phyloP scores from a whole-genome alignment of 176 grass and related monocot species.

The Cenchrus americanus region DNA sequence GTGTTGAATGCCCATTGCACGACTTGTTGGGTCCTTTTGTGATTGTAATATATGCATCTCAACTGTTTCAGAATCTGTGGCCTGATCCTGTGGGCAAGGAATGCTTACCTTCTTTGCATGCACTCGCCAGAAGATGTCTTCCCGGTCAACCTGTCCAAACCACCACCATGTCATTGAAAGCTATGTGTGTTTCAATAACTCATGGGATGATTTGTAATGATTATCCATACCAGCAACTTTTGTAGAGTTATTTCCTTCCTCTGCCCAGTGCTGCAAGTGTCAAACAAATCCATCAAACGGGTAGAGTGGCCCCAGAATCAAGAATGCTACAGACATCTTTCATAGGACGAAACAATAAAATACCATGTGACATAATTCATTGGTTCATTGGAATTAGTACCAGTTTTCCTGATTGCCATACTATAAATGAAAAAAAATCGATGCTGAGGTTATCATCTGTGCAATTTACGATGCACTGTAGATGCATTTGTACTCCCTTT shows the following conservation, averaged over 20 bases:
- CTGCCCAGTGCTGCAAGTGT: slow-evolving; percentile 66
- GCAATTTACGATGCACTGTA: background rate
- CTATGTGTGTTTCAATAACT: background rate
- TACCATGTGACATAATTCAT: background rate
- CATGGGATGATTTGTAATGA: slow-evolving; percentile 14
- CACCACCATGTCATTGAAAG: background rate
- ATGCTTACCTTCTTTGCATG: slow-evolving; percentile 53
- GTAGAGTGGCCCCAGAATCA: slow-evolving; percentile 15
- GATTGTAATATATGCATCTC: background rate
- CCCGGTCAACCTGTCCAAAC: slow-evolving; percentile 64
- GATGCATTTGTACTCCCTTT: background rate
- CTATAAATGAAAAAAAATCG: no score
- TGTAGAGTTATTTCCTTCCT: slow-evolving; percentile 78
- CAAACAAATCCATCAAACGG: slow-evolving; percentile 39
- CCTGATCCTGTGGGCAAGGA: slow-evolving; percentile 27
- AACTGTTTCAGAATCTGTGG: slow-evolving; percentile 16
- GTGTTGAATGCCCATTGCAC: slow-evolving; percentile 6
- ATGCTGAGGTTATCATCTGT: background rate
- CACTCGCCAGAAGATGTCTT: slow-evolving; percentile 65
- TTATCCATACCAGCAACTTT: slow-evolving; percentile 72
- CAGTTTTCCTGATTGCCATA: background rate
- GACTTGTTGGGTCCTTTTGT: slow-evolving; percentile 22
- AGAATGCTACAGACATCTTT: slow-evolving; percentile 1
- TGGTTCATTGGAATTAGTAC: background rate
- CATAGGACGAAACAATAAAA: background rate